Evolutionary conservation across 2,329 filamentous ascomycete species (phyloP), one percentile per base, ranked within the genome.

Genomic region (Lasiodiplodia sp.): DNA sequence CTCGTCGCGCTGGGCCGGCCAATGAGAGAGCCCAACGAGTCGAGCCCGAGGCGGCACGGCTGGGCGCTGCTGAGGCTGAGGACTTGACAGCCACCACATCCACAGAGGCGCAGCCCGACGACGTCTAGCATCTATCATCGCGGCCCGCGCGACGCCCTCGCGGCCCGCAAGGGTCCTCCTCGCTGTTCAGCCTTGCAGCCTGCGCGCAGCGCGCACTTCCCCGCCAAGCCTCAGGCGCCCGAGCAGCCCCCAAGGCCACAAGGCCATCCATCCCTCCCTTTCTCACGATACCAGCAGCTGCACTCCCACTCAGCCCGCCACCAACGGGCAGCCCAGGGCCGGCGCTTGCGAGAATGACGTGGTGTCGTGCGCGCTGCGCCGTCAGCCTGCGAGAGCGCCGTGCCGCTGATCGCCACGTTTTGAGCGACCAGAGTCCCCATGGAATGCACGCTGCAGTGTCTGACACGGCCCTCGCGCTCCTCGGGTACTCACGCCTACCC

Each of bases 401-500:
- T 28, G n/a, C 40, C 21, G 60, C 28, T 28, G 60, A 64, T 64
- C 60, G 47, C 60, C 60, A 64, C 60, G 60, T 64, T 64, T 40
- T 64, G 60, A 52, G 60, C 47, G 31, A 64, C 47, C 44, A 52
- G 40, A 34, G 28, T 12, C 28, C 60, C 38, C n/a, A 25, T 47
- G 21, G 25, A 49, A 60, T 60, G 56, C 55, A 53, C 18, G 11
- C 3, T 38, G 18, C 25, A n/a, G 56, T 31, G 58, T 34, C 44
- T 63, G 25, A 34, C 58, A 4, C 49, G 25, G 40, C 25, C n/a
- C 25, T 49, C 38, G 2, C 34, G 40, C 28, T 52, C 44, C 60
- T 64, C 60, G 60, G 60, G 44, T 52, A 52, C 47, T 51, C 34
- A 34, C 21, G 10, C 44, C 47, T 52, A 64, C 60, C 60, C 60